phyloP scores from a whole-genome alignment of 805 yeast species.

The Yamadazyma sp. region DNA sequence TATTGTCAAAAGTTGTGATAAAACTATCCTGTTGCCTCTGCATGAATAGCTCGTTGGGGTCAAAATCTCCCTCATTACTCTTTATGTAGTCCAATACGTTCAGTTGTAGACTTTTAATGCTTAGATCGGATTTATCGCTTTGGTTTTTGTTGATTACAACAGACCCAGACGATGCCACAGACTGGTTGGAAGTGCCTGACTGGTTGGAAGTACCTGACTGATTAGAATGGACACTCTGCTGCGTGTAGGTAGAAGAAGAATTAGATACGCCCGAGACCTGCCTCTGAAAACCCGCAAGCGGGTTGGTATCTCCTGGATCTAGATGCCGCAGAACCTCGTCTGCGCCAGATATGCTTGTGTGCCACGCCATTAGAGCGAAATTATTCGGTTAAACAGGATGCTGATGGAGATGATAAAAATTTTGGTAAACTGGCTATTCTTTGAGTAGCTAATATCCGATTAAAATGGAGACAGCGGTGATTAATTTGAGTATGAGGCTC shows the following conservation, averaged over 20 bases:
- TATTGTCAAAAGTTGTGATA: conserved; percentile 29
- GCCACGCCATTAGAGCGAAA: too few species aligned
- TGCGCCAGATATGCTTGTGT: too few species aligned
- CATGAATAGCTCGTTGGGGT: conserved; percentile 37
- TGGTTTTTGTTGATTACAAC: conserved; percentile 19
- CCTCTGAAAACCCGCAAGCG: too few species aligned
- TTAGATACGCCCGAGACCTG: conserved; percentile 12
- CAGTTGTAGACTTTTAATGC: conserved; percentile 26
- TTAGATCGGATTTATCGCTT: conserved; percentile 5
- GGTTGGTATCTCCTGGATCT: too few species aligned
- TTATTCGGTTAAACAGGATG: too few species aligned
- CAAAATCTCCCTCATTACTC: conserved; percentile 21
- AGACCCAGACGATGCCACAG: conserved; percentile 19
- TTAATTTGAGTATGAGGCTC: too few species aligned
- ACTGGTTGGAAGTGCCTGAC: conserved; percentile 15
- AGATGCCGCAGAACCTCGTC: too few species aligned
- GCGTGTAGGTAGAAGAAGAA: conserved; percentile 15
- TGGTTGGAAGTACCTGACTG: conserved; percentile 19
- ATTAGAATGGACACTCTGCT: conserved; percentile 25
- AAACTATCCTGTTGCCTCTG: conserved; percentile 33
- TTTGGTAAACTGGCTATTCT: too few species aligned
- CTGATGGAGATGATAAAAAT: too few species aligned
- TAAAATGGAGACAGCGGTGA: too few species aligned
- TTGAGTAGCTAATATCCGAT: too few species aligned
- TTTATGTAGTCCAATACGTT: conserved; percentile 37